These are phyloP conservation scores for Leccinum ponderosum DNA, from an alignment of 1,284 basidiomycete genomes.

Conservation along the genomic window DNA sequence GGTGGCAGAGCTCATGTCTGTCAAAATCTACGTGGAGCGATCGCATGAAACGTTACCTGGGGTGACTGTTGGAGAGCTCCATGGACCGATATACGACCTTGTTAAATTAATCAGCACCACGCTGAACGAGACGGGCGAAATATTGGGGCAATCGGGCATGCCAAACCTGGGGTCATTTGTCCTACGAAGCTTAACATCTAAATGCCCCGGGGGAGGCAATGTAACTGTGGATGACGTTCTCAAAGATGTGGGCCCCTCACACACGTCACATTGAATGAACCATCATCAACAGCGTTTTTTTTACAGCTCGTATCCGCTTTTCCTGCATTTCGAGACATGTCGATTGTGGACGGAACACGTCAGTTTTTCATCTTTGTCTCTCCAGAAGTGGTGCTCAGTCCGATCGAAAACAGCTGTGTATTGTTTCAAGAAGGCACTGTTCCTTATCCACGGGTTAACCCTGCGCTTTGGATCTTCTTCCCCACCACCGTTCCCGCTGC, in stretches of 20 bases:
- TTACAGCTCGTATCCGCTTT: constrained; percentile 68
- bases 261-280: constrained; percentile 3
- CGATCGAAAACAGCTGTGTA: constrained; percentile 59
- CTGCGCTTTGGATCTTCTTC: constrained; percentile 59
- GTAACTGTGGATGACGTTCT: constrained; percentile 59
- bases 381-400: constrained; percentile 4
- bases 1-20: constrained; percentile 72
- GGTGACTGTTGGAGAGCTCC: constrained; percentile 72
- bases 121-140: constrained; percentile 72
- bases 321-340: constrained; percentile 78
- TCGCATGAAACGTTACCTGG: constrained; percentile 71
- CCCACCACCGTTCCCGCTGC: constrained; percentile 59
- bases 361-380: constrained; percentile 32
- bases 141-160: constrained; percentile 62
- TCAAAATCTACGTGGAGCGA: constrained; percentile 69
- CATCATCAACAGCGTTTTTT: constrained; percentile 12
- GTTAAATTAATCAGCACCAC: constrained; percentile 65
- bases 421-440: constrained; percentile 88
- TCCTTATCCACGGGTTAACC: constrained; percentile 71
- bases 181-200: constrained; percentile 56
- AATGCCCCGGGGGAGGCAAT: constrained; percentile 36
- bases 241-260: constrained; percentile 52
- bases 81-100: constrained; percentile 73
- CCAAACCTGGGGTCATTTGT: constrained; percentile 76
- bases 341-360: constrained; percentile 62